These are phyloP conservation scores for Achaetomium macrosporum DNA, from an alignment of 2,329 filamentous ascomycete species.

Conservation along the genomic window DNA sequence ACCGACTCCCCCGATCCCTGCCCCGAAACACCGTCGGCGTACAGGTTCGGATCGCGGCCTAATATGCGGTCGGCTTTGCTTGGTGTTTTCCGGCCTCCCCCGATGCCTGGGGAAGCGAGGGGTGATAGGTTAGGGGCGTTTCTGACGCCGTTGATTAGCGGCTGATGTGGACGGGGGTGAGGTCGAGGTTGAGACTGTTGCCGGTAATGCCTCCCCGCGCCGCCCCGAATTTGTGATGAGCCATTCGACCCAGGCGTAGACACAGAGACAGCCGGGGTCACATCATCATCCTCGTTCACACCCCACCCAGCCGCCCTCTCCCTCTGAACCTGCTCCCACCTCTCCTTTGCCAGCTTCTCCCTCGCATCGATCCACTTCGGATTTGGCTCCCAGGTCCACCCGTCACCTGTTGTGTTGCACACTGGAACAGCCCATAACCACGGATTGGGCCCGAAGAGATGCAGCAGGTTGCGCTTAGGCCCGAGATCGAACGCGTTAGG, in stretches of 20 bases:
- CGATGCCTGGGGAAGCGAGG: conserved; percentile 2
- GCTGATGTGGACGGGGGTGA: conserved; percentile 17
- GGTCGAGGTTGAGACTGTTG: not conserved
- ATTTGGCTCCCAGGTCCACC: conserved; percentile 90
- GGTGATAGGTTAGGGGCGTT: not conserved
- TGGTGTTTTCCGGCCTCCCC: conserved; percentile 35
- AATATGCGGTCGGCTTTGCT: conserved; percentile 56
- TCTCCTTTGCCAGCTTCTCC: conserved; percentile 53
- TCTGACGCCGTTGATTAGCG: conserved; percentile 2
- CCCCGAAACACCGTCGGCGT: conserved; percentile 41
- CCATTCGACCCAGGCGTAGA: not conserved
- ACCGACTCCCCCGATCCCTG: conserved; percentile 28
- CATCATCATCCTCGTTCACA: conserved; percentile 22
- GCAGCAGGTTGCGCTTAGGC: conserved; percentile 68
- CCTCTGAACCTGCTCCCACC: conserved; percentile 54
- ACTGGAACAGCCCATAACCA: conserved; percentile 75
- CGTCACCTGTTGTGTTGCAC: conserved; percentile 81
- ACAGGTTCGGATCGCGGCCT: conserved; percentile 51
- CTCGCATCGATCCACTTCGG: conserved; percentile 69
- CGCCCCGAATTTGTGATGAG: too few relatives aligned
- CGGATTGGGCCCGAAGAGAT: conserved; percentile 72
- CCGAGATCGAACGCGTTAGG: conserved; percentile 94
- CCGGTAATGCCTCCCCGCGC: conserved; percentile 33
- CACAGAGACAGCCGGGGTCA: not conserved
- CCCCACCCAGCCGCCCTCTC: conserved; percentile 67